These are phyloP conservation scores for Logfia minima DNA, from an alignment of 129 eudicot genomes.

Conservation along the genomic window DNA sequence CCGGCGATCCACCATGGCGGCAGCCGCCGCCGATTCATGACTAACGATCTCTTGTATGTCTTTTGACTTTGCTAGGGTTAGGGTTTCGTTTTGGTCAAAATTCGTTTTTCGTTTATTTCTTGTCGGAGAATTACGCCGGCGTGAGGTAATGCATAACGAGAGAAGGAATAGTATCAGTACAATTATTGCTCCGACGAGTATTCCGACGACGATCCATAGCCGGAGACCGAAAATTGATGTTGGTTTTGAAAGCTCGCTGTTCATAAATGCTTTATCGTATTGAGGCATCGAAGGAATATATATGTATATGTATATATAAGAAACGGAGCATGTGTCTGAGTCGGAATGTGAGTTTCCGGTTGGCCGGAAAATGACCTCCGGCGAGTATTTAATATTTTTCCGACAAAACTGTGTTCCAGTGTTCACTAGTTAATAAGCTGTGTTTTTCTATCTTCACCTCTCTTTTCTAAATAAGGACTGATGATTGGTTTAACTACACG, in stretches of 20 bases:
- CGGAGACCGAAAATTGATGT: constrained; percentile 86
- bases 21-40: constrained; percentile 27
- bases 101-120: constrained; percentile 1
- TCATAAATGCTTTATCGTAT: constrained; percentile 46
- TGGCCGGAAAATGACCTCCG: constrained; percentile 31
- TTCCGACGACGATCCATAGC: constrained; percentile 86
- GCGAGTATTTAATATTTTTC: constrained; percentile 11
- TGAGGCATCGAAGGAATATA: constrained; percentile 55
- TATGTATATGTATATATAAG: neutral
- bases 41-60: constrained; percentile 68
- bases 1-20: constrained; percentile 33
- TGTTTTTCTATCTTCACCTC: constrained; percentile 1
- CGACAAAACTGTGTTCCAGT: constrained; percentile 21
- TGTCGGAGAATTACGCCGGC: constrained; percentile 39
- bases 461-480: constrained; percentile 5
- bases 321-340: constrained; percentile 18
- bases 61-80: constrained; percentile 57
- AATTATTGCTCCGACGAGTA: constrained; percentile 70
- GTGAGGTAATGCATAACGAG: constrained; percentile 80
- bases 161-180: constrained; percentile 64
- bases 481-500: neutral
- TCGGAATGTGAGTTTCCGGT: constrained; percentile 3
- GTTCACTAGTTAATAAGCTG: constrained; percentile 7
- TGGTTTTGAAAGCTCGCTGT: constrained; percentile 69
- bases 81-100: constrained; percentile 20